A percentile compares a stretch with the other conserved stretches of the same genome.
Conservation (phyloP, 805 yeast genomes). For the Yarrowia osloensis region DNA sequence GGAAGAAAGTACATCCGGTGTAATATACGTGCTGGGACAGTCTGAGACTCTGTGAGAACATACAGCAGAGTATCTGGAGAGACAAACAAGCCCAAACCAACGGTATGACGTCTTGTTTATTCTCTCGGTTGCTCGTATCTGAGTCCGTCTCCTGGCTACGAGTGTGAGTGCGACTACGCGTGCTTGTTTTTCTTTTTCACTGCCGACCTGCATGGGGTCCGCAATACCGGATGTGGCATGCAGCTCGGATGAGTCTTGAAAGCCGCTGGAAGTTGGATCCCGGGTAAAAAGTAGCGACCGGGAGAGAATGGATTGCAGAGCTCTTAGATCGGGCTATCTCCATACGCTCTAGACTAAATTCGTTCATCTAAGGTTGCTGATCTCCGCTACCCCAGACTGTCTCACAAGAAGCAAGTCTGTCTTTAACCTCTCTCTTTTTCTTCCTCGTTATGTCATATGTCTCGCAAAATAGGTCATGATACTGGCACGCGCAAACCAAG, state of each 20-base stretch:
- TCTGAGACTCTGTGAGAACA: no score
- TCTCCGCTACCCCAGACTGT: conserved; percentile 1
- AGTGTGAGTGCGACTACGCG: no score
- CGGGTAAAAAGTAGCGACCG: not conserved
- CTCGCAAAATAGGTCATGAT: conserved; percentile 1
- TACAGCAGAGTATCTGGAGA: not conserved
- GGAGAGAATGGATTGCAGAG: no score
- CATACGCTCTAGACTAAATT: no score
- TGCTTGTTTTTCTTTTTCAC: not conserved
- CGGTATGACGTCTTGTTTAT: not conserved
- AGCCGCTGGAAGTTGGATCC: not conserved
- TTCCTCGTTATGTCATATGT: not conserved
- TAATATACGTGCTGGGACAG: no score
- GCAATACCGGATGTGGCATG: conserved; percentile 23
- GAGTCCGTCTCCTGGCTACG: not conserved
- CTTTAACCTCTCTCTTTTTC: not conserved
- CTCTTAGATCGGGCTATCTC: no score
- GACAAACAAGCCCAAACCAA: not conserved
- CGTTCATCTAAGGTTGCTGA: not conserved
- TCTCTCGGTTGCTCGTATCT: not conserved
- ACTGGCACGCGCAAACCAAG: not conserved
- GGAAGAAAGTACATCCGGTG: no score
- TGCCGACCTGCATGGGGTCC: conserved; percentile 1
- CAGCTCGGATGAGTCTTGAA: conserved; percentile 21
- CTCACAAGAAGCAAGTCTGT: not conserved